Evolutionary conservation across 306 rosid species (phyloP), one percentile per base, ranked within the genome.

Genomic region (Vigna trinervia): DNA sequence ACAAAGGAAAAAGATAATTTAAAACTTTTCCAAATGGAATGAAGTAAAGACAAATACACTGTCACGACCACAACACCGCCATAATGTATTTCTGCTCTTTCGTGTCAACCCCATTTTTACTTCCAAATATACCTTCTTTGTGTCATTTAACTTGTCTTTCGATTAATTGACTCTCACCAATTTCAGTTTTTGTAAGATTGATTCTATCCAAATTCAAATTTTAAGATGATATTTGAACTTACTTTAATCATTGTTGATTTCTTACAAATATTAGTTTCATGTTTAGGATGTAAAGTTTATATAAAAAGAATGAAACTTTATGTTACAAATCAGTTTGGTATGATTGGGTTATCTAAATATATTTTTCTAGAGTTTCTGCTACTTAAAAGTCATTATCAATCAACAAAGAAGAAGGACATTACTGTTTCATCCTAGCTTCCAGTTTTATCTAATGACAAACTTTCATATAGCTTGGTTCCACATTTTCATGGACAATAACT

Each of bases 301-400:
- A 36, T 5, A 6, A 36, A 36, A 1, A 34, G 8, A 36, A 36
- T 1, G 41, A 36, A 36, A 39, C 6, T 39, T 39, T 7, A 39
- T 39, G 0, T 39, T 7, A 1, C 11, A 39, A 39, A 39, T 39
- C 2, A 1, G 11, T 39, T 39, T 39, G 0, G 11, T 39, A 1
- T 39, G 2, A 1, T 1, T 39, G 45, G 2, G 6, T 39, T 39
- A 3, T 7, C 3, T 38, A 38, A 39, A 8, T 39, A 0, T 8
- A 39, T 2, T 39, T 39, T 39, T 39, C 13, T 26, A 39, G 72
- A 47, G 46, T 59, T 67, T 83, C 80, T 48, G 52, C 50, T 83
- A 5, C 62, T 78, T 78, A 38, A 57, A 57, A 41, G 41, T 8
- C 62, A 77, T 53, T 77, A n/a, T 77, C 75, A 71, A 72, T 71